These are phyloP conservation scores for Salix brachista DNA, from an alignment of 345 rosid species.

Conservation along the genomic window DNA sequence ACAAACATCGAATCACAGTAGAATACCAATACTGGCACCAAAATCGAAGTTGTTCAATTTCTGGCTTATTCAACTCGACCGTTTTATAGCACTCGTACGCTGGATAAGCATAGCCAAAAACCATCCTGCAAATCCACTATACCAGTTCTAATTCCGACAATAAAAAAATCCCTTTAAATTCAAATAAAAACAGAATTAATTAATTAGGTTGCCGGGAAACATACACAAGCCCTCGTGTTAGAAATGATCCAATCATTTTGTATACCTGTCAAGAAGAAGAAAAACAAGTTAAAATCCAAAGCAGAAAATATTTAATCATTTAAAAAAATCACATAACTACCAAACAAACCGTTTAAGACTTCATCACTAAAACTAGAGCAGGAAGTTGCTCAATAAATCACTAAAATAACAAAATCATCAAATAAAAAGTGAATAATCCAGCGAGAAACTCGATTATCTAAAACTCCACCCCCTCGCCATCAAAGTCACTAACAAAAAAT, in stretches of 20 bases:
- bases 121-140: slow-evolving; percentile 35
- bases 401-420: background rate
- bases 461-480: background rate
- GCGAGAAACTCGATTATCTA: background rate
- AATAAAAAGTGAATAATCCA: background rate
- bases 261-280: background rate
- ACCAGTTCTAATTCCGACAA: background rate
- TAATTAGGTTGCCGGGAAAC: slow-evolving; percentile 2
- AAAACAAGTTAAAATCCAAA: background rate
- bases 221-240: slow-evolving; percentile 38
- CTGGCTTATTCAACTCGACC: slow-evolving; percentile 55
- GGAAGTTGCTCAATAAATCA: background rate
- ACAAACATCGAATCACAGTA: background rate
- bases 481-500: background rate
- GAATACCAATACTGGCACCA: slow-evolving; percentile 65
- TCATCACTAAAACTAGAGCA: background rate
- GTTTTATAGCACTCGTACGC: slow-evolving; percentile 65
- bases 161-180: background rate
- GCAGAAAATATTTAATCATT: background rate
- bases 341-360: background rate
- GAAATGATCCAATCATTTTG: slow-evolving; percentile 39
- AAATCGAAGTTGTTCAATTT: slow-evolving; percentile 55
- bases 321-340: background rate
- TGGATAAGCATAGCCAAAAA: slow-evolving; percentile 58
- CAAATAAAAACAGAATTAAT: background rate